Evolutionary conservation across 2,329 filamentous ascomycete species (phyloP), one percentile per base, ranked within the genome.

Genomic region (Juglanconis sp.): DNA sequence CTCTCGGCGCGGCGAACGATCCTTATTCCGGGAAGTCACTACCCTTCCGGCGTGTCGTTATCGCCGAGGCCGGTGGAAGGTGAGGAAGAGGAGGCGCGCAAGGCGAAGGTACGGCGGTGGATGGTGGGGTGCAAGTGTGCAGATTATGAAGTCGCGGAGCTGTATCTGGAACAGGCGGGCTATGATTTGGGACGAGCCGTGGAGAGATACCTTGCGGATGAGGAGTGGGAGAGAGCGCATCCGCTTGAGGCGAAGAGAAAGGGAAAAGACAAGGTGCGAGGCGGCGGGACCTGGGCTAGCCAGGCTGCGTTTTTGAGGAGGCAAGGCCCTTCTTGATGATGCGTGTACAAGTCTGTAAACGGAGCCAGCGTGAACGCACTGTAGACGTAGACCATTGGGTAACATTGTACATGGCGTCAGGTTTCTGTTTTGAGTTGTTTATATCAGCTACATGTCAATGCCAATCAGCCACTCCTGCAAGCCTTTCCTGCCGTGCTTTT

Each of bases 41-140:
- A 90, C 75, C 61, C 57, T 1, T 53, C 55, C 4, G 36, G 51
- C 3, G 54, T 59, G 1, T 67, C 65, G 30, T 75, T 92, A 31
- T 90, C 87, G 50, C 89, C 90, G 1, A 77, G 82, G 34, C 90
- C 90, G 0, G 67, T 90, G n/a, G 88, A 90, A 57, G 86, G 87
- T 52, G 89, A 91, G 69, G 88, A 89, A 50, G 90, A 92, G 68
- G 87, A 90, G 73, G 77, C 82, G 53, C 81, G 86, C 64, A 93
- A 91, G 74, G 80, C 77, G 17, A 87, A 87, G 69, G 81, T 94
- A 38, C 80, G 91, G 47, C 83, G 88, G 63, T 94, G 88, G 79
- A 93, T 93, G 90, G 86, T 91, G 2, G 80, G 81, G 1, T 91
- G 87, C 74, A 94, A 94, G 71, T 88, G 91, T 34, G 77, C 84